A percentile compares a stretch with the other conserved stretches of the same genome.
Conservation (phyloP, 345 rosid species). For the Cardamine chenopodiifolia region DNA sequence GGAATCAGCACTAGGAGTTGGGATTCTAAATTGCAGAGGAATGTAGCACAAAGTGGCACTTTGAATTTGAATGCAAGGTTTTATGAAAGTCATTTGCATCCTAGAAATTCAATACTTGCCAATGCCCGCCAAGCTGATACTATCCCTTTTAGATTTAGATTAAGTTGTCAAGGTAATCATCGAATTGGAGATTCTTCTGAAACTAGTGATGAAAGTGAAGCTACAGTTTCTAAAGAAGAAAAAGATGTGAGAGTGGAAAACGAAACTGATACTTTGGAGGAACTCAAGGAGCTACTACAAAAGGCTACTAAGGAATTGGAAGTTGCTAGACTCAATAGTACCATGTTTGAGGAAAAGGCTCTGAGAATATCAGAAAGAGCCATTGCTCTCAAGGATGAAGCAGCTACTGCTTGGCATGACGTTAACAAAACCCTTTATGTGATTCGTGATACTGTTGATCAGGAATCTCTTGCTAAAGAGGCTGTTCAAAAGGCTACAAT, state of each 20-base stretch:
- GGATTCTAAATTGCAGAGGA: slow-evolving; percentile 42
- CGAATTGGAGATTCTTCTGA: slow-evolving; percentile 51
- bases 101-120: slow-evolving; percentile 40
- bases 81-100: slow-evolving; percentile 37
- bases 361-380: slow-evolving; percentile 83
- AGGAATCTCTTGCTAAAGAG: slow-evolving; percentile 70
- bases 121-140: slow-evolving; percentile 36
- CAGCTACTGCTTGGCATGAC: slow-evolving; percentile 60
- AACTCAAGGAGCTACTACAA: slow-evolving; percentile 60
- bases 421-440: slow-evolving; percentile 60
- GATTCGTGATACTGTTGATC: slow-evolving; percentile 62
- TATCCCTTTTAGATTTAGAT: slow-evolving; percentile 41
- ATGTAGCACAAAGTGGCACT: slow-evolving; percentile 16
- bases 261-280: slow-evolving; percentile 55
- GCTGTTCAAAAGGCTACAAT: slow-evolving; percentile 75
- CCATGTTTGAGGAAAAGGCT: slow-evolving; percentile 87
- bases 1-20: slow-evolving; percentile 40
- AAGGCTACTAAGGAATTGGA: slow-evolving; percentile 71
- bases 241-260: slow-evolving; percentile 44
- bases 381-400: slow-evolving; percentile 81
- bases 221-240: slow-evolving; percentile 40
- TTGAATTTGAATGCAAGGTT: slow-evolving; percentile 44
- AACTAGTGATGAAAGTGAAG: slow-evolving; percentile 41
- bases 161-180: slow-evolving; percentile 60
- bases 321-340: slow-evolving; percentile 74